Evolutionary conservation across 257 asterid species (phyloP).

Genomic region (Striga asiatica): DNA sequence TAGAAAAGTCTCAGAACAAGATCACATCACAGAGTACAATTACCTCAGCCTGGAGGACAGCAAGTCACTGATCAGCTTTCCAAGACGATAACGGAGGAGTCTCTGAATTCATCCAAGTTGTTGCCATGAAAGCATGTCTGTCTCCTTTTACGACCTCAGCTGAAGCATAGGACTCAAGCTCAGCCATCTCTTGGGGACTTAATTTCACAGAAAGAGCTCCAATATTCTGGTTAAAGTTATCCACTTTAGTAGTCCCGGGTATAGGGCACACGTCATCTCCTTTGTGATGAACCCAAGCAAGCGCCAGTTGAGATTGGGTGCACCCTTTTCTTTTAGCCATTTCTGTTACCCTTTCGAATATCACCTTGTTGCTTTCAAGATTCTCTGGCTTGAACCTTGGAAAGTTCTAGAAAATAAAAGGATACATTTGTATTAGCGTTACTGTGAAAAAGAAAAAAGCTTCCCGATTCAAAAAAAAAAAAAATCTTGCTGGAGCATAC

Average conservation of each 20-base stretch:
- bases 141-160: conserved; percentile 11
- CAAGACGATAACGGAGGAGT: conserved; percentile 16
- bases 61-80: conserved; percentile 3
- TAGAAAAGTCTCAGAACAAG: background rate
- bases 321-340: conserved; percentile 19
- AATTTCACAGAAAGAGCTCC: conserved; percentile 16
- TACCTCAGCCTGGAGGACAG: background rate
- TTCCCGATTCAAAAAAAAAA: background rate
- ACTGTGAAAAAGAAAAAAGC: background rate
- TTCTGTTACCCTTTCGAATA: conserved; percentile 11
- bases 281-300: background rate
- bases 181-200: conserved; percentile 14
- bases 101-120: conserved; percentile 5
- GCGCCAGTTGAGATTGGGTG: background rate
- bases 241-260: conserved; percentile 9
- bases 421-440: background rate
- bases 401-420: background rate
- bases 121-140: conserved; percentile 3
- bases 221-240: conserved; percentile 18
- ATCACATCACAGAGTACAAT: background rate
- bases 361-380: conserved; percentile 15
- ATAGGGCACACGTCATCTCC: background rate
- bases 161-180: conserved; percentile 13
- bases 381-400: conserved; percentile 22
- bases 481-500: background rate